These are phyloP conservation scores for Asterochloris sp. DNA, from an alignment of 139 green algal species.

Conservation along the genomic window DNA sequence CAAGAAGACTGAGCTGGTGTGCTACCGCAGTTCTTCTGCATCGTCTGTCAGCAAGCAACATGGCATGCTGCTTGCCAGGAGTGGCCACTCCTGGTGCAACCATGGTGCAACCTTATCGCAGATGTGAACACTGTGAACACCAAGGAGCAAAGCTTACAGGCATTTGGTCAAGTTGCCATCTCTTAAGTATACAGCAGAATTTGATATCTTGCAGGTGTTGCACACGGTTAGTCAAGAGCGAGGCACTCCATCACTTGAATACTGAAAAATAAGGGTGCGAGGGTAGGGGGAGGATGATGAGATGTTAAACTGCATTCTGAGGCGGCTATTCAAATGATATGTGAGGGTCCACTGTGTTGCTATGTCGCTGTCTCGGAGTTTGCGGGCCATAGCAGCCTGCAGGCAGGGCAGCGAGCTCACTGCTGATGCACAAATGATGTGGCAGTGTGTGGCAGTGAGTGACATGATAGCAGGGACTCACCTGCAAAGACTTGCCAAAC, in stretches of 20 bases:
- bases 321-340: conserved; percentile 72
- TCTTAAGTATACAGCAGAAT: too few relatives aligned
- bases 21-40: too few relatives aligned
- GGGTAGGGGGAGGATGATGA: conserved; percentile 52
- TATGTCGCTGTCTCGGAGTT: conserved; percentile 66
- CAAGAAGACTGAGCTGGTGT: too few relatives aligned
- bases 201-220: too few relatives aligned
- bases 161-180: too few relatives aligned
- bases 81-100: too few relatives aligned
- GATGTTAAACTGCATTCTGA: conserved; percentile 84
- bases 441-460: background rate
- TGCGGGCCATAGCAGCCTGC: conserved; percentile 76
- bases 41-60: too few relatives aligned
- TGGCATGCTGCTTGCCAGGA: too few relatives aligned
- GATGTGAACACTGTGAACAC: too few relatives aligned
- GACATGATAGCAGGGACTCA: background rate
- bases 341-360: conserved; percentile 81
- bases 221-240: background rate
- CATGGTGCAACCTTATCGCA: too few relatives aligned
- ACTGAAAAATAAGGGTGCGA: conserved; percentile 78
- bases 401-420: background rate
- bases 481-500: conserved; percentile 59
- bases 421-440: background rate
- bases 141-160: too few relatives aligned
- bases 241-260: conserved; percentile 47